Evolutionary conservation across 2,329 filamentous ascomycete genomes (phyloP).

Genomic region (Colletotrichum sp.): DNA sequence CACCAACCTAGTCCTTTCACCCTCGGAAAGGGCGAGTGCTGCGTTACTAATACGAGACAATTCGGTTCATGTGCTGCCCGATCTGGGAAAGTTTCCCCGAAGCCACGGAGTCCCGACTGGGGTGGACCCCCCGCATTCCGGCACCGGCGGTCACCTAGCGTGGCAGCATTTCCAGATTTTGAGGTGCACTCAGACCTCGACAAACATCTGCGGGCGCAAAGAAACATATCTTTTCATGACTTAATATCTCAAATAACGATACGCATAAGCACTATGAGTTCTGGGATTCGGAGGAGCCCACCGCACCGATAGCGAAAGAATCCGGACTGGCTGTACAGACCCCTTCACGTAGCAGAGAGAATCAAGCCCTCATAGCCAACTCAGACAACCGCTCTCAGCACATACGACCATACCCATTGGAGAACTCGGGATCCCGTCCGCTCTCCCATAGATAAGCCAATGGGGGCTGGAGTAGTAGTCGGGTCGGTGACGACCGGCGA

Average conservation of each 20-base stretch:
- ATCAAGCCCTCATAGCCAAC: background rate
- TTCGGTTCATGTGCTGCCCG: background rate
- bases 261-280: background rate
- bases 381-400: accelerated
- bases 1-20: background rate
- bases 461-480: too few species aligned
- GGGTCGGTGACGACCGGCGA: too few species aligned
- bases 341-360: background rate
- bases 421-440: background rate
- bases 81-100: background rate
- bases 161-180: background rate
- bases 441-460: background rate
- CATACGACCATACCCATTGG: background rate
- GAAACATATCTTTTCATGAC: background rate
- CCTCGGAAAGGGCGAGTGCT: background rate
- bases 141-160: background rate
- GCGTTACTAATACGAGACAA: background rate
- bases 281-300: background rate
- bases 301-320: background rate
- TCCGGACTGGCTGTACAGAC: background rate
- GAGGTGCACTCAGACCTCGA: background rate
- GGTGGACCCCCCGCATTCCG: background rate
- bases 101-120: background rate
- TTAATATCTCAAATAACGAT: accelerated
- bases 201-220: background rate